Percentiles rank a stretch among this genome's conserved stretches.
Conservation (phyloP, 352 stramenopile species). For the Globisporangium acanthophoron region DNA sequence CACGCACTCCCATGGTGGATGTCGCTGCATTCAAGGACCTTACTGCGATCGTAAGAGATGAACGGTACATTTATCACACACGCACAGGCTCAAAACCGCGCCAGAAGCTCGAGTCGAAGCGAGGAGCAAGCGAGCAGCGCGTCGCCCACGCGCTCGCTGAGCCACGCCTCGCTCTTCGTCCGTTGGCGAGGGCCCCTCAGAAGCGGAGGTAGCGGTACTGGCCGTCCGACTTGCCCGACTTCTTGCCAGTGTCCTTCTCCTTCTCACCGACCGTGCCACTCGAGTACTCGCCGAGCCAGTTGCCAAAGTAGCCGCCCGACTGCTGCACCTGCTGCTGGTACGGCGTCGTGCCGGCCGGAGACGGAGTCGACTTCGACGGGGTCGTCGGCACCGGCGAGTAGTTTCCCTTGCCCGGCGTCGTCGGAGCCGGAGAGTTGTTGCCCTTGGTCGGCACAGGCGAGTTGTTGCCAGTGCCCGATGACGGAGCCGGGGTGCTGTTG, state of each 20-base stretch:
- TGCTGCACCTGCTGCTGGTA: constrained; percentile 11
- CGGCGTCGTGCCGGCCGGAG: neutral
- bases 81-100: neutral
- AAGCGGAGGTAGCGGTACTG: constrained; percentile 14
- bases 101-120: neutral
- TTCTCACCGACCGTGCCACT: constrained; percentile 9
- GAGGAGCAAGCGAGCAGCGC: too few species aligned
- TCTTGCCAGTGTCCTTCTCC: constrained; percentile 4
- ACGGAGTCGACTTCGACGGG: too few species aligned
- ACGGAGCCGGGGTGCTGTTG: neutral
- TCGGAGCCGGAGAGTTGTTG: neutral
- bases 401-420: neutral
- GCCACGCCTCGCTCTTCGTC: constrained; percentile 8
- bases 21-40: too few species aligned
- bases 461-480: constrained; percentile 1
- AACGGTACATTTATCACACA: constrained; percentile 1
- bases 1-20: too few species aligned
- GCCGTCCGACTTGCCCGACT: constrained; percentile 7
- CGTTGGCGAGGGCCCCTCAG: constrained; percentile 9
- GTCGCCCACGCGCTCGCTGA: neutral
- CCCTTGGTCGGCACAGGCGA: neutral
- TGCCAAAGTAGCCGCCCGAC: constrained; percentile 10
- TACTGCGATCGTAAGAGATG: neutral
- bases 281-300: constrained; percentile 11
- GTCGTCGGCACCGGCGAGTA: neutral